These are phyloP conservation scores for Schoenoplectus tabernaemontani DNA, from an alignment of 202 grass and related monocot species.

Conservation along the genomic window DNA sequence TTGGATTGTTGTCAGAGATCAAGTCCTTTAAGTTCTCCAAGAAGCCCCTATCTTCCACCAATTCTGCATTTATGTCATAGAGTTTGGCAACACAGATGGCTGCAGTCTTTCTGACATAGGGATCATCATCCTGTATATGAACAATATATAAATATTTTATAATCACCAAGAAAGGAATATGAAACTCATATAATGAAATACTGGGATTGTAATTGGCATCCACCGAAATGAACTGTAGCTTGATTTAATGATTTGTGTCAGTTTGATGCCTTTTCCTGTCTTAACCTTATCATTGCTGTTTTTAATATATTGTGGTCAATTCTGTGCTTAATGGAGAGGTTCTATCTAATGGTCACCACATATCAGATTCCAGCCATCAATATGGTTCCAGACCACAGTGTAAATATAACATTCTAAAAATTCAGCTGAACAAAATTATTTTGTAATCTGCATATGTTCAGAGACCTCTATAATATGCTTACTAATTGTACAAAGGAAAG, in stretches of 20 bases:
- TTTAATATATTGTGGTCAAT: background rate
- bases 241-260: background rate
- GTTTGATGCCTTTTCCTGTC: background rate
- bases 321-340: background rate
- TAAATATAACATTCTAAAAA: background rate
- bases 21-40: conserved; percentile 88
- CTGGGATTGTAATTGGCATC: background rate
- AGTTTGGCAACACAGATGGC: conserved; percentile 97
- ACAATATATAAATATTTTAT: conserved; percentile 22
- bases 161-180: background rate
- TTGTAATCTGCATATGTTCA: conserved; percentile 9
- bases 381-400: background rate
- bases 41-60: conserved; percentile 98
- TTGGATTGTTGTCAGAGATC: conserved; percentile 98
- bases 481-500: background rate
- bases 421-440: background rate
- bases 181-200: background rate
- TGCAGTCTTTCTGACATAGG: conserved; percentile 95
- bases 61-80: conserved; percentile 96
- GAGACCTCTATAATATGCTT: background rate
- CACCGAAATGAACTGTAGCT: background rate
- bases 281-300: background rate
- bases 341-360: background rate
- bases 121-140: conserved; percentile 75
- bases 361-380: background rate